phyloP scores from a whole-genome alignment of 2,329 filamentous ascomycete genomes.

The Pseudogymnoascus sp. region DNA sequence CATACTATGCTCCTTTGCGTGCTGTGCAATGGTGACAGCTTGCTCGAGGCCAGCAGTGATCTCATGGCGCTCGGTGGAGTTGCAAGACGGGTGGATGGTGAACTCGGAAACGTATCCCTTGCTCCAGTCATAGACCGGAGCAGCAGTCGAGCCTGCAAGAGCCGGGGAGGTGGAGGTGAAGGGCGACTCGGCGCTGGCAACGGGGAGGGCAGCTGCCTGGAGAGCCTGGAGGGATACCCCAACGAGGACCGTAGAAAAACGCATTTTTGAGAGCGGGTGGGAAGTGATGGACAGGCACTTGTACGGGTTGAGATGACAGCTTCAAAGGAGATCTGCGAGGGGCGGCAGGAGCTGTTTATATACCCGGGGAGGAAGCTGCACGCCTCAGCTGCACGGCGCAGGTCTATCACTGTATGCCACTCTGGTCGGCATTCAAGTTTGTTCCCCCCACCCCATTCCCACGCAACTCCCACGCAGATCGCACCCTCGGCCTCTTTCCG shows the following conservation, averaged over 20 bases:
- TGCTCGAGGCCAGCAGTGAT: constrained; percentile 50
- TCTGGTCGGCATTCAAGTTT: background rate
- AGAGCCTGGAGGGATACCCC: background rate
- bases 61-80: constrained; percentile 49
- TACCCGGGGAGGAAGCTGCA: background rate
- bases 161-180: background rate
- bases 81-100: constrained; percentile 57
- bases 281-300: background rate
- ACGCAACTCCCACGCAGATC: background rate
- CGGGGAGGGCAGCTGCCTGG: background rate
- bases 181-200: background rate
- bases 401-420: background rate
- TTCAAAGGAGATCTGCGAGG: background rate
- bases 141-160: background rate
- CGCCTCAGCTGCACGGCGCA: background rate
- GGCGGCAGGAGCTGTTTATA: background rate
- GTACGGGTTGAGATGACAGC: background rate
- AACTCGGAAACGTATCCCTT: constrained; percentile 20
- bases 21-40: constrained; percentile 45
- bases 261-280: background rate
- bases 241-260: background rate
- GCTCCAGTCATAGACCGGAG: constrained; percentile 3
- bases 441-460: background rate
- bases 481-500: background rate
- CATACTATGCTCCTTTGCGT: constrained; percentile 50